Base-by-base conservation (phyloP, 2,329 filamentous ascomycete genomes). In the Pleurostoma richardsiae region DNA sequence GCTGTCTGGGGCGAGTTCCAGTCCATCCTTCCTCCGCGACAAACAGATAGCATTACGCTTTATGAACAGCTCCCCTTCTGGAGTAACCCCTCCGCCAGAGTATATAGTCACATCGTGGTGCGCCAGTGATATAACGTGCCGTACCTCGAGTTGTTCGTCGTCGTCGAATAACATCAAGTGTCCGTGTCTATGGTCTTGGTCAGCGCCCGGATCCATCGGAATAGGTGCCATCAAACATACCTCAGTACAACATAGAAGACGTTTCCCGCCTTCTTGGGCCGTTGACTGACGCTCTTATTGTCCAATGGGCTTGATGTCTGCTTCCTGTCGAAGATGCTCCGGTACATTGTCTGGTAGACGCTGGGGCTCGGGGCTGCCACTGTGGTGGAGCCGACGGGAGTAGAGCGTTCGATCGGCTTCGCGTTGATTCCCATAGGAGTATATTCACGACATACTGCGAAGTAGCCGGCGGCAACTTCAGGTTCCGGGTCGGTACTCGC, bases 121-220 rank as follows among this genome's bases (percentile, higher is more conserved):
- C 31, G 89, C 86, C 7, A 99, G 78, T 0, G 91, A 96, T 47
- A 99, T 89, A 46, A 99, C 94, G 69, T 97, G 90, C 52, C 92
- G 86, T 11, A 99, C 94, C 67, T 99, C 94, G 56, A 96, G 77
- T 66, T 97, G 91, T 56, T 95, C 90, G 45, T 90, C 84, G 60
- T 97, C 91, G 63, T 99, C 94, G 66, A 96, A 99, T 7, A 99
- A 82, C 89, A 99, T 96, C 43, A 99, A 72, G 63, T 97, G 91
- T 36, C 92, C 91, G 66, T 96, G 91, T 61, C 90, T 91, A 50
- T 42, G 40, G n/a, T n/a, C n/a, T n/a, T n/a, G n/a, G n/a, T n/a
- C n/a, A n/a, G n/a, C n/a, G n/a, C n/a, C n/a, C n/a, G n/a, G n/a
- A n/a, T n/a, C n/a, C n/a, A n/a, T n/a, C n/a, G n/a, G n/a, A n/a